A percentile compares a stretch with the other conserved stretches of the same genome.
Conservation (phyloP, 805 yeast genomes). For the Starmerella sp. region DNA sequence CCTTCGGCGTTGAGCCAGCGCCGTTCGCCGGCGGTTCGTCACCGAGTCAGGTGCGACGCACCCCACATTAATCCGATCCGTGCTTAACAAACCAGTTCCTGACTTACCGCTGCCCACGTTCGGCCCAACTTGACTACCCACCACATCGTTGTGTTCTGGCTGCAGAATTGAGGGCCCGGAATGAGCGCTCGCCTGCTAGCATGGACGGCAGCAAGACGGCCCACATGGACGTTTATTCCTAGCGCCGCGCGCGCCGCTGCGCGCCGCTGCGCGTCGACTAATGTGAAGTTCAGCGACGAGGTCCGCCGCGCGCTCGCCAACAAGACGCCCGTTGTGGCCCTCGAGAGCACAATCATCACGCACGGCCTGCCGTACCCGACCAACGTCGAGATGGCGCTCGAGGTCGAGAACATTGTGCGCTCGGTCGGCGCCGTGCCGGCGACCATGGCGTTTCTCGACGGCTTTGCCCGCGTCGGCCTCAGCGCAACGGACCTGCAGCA, state of each 20-base stretch:
- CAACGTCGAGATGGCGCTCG: constrained; percentile 58
- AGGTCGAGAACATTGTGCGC: constrained; percentile 54
- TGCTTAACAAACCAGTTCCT: too few relatives aligned
- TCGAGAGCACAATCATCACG: constrained; percentile 79
- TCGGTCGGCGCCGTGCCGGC: constrained; percentile 67
- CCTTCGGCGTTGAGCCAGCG: too few relatives aligned
- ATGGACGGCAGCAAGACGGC: neutral
- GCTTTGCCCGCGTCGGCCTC: constrained; percentile 63
- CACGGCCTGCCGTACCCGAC: constrained; percentile 82
- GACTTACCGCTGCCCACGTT: too few relatives aligned
- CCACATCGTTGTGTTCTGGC: too few relatives aligned
- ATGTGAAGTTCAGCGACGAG: constrained; percentile 33
- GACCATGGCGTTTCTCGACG: constrained; percentile 66
- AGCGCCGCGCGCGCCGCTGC: neutral
- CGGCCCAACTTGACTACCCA: too few relatives aligned
- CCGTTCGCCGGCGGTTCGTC: too few relatives aligned
- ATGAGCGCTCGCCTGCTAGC: neutral
- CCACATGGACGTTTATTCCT: neutral
- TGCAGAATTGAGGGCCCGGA: neutral
- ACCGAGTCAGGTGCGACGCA: too few relatives aligned
- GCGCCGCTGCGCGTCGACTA: neutral
- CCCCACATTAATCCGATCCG: too few relatives aligned
- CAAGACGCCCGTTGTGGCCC: constrained; percentile 60
- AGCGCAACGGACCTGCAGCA: constrained; percentile 36
- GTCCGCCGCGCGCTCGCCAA: constrained; percentile 49